Percentiles rank a stretch among this genome's conserved stretches.
These are phyloP conservation scores for Rhexocercosporidium sp. DNA, from an alignment of 2,329 filamentous ascomycete genomes.

Conservation along the genomic window DNA sequence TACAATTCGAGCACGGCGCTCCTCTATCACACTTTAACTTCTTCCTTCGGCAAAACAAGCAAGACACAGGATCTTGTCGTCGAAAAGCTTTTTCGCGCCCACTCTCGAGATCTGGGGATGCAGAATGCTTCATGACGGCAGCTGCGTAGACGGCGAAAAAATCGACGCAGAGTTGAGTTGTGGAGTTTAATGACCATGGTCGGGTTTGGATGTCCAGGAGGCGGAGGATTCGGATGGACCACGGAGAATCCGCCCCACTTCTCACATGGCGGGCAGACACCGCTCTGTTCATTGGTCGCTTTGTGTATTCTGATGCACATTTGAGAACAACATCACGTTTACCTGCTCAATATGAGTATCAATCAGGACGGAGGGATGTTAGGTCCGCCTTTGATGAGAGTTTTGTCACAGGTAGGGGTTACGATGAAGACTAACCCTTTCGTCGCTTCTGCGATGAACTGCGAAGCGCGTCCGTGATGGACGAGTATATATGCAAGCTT, in stretches of 20 bases:
- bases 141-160: neutral
- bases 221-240: neutral
- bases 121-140: neutral
- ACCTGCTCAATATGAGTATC: neutral
- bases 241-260: neutral
- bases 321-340: neutral
- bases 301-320: neutral
- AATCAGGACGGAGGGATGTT: neutral
- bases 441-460: neutral
- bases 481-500: neutral
- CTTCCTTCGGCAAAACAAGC: constrained; percentile 34
- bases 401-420: neutral
- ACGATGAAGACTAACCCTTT: no score
- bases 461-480: neutral
- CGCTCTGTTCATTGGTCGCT: neutral
- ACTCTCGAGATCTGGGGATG: neutral
- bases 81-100: constrained; percentile 25
- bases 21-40: constrained; percentile 37
- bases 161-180: neutral
- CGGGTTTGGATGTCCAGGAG: neutral
- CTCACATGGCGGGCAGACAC: neutral
- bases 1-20: constrained; percentile 37
- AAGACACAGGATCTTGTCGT: constrained; percentile 37
- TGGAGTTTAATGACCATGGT: neutral
- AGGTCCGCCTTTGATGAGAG: neutral